phyloP scores from a whole-genome alignment of 139 green algal genomes.

The Chlamydomonas schloesseri region DNA sequence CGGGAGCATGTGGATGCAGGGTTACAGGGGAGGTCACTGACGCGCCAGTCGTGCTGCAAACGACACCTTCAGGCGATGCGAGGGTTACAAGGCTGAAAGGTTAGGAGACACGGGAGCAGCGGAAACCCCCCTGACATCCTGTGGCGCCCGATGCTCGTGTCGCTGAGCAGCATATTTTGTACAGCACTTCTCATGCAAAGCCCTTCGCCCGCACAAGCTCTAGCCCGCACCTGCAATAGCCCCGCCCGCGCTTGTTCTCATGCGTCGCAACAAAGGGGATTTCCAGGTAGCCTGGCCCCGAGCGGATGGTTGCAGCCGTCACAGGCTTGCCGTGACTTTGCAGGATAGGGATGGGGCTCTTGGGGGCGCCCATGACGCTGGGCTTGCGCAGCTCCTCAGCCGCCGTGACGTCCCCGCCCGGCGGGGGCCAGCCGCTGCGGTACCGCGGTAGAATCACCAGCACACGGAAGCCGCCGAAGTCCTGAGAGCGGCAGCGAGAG shows the following conservation, averaged over 20 bases:
- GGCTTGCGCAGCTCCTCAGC: conserved; percentile 52
- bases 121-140: too few relatives aligned
- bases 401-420: conserved; percentile 32
- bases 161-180: too few relatives aligned
- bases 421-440: conserved; percentile 80
- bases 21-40: background rate
- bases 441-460: conserved; percentile 83
- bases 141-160: too few relatives aligned
- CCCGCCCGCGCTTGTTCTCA: conserved; percentile 77
- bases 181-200: too few relatives aligned
- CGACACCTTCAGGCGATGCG: too few relatives aligned
- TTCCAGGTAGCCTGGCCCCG: conserved; percentile 86
- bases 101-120: too few relatives aligned
- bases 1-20: background rate
- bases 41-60: background rate
- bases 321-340: conserved; percentile 82
- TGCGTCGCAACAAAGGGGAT: conserved; percentile 92
- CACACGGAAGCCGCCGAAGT: conserved; percentile 92
- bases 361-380: conserved; percentile 66
- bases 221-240: conserved; percentile 78
- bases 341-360: conserved; percentile 67
- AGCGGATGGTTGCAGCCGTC: conserved; percentile 87
- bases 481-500: conserved; percentile 60
- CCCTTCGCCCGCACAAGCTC: too few relatives aligned
- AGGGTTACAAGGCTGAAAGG: too few relatives aligned